A percentile compares a stretch with the other conserved stretches of the same genome.
Conservation (phyloP, 1,139 yeast genomes). For the Suhomyces coccinellae region DNA sequence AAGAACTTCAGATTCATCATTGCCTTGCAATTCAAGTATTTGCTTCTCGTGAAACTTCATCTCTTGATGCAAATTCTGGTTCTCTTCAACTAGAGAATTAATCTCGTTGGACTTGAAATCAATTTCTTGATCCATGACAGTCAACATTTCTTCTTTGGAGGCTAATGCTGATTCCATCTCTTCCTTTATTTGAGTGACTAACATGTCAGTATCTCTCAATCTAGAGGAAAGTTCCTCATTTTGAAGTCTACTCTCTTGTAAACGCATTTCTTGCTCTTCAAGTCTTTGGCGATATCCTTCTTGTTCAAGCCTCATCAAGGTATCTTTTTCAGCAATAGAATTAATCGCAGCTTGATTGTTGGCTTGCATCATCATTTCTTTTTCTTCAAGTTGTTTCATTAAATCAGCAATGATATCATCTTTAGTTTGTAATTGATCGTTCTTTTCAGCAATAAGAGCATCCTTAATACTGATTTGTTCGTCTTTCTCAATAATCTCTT, state of each 20-base stretch:
- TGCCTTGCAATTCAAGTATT: slow-evolving; percentile 5
- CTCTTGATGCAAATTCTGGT: slow-evolving; percentile 7
- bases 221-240: background rate
- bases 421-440: slow-evolving; percentile 12
- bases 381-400: background rate
- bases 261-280: background rate
- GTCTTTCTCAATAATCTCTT: slow-evolving; percentile 6
- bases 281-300: background rate
- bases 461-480: slow-evolving; percentile 6
- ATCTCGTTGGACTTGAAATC: background rate
- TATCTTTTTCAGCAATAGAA: background rate
- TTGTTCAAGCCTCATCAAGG: background rate
- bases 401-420: slow-evolving; percentile 4
- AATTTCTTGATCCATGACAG: slow-evolving; percentile 1
- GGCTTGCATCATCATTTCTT: background rate
- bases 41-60: background rate
- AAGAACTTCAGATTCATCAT: slow-evolving; percentile 2
- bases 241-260: background rate
- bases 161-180: background rate
- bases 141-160: background rate
- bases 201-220: background rate
- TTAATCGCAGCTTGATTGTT: background rate
- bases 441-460: slow-evolving; percentile 9
- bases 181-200: background rate
- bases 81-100: slow-evolving; percentile 7